phyloP scores from a whole-genome alignment of 2,329 filamentous ascomycete species.

The Aspergillus novoparasiticus region DNA sequence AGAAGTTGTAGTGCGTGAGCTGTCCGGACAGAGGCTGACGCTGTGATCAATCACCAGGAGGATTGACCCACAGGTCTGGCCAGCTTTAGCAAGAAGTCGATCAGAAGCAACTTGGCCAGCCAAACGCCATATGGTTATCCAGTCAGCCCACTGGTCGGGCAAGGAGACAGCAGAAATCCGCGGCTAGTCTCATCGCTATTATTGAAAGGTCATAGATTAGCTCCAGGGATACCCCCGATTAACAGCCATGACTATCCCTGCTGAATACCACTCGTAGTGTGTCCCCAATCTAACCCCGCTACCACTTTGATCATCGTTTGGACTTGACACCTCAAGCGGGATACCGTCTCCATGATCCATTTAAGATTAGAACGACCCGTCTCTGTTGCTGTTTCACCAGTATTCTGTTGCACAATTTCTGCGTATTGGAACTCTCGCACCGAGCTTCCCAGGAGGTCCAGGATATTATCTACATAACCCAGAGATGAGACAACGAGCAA shows the following conservation, averaged over 20 bases:
- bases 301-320: neutral
- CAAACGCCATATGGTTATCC: neutral
- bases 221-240: neutral
- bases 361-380: constrained; percentile 2
- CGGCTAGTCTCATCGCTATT: neutral
- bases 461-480: neutral
- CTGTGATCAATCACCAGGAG: neutral
- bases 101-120: neutral
- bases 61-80: neutral
- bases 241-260: neutral
- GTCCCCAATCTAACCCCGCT: neutral
- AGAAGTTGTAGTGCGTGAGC: neutral
- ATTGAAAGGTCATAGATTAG: neutral
- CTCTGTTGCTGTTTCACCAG: neutral
- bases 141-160: neutral
- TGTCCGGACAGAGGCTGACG: neutral
- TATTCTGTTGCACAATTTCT: constrained; percentile 4
- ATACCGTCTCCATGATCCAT: constrained; percentile 3
- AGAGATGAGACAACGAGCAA: neutral
- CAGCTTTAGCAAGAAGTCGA: neutral
- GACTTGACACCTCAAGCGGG: neutral
- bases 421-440: constrained; percentile 1
- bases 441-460: neutral
- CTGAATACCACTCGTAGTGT: neutral
- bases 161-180: neutral